A percentile compares a stretch with the other conserved stretches of the same genome.
phyloP scores from a whole-genome alignment of 2,329 filamentous ascomycete species.

The Moelleriella libera region DNA sequence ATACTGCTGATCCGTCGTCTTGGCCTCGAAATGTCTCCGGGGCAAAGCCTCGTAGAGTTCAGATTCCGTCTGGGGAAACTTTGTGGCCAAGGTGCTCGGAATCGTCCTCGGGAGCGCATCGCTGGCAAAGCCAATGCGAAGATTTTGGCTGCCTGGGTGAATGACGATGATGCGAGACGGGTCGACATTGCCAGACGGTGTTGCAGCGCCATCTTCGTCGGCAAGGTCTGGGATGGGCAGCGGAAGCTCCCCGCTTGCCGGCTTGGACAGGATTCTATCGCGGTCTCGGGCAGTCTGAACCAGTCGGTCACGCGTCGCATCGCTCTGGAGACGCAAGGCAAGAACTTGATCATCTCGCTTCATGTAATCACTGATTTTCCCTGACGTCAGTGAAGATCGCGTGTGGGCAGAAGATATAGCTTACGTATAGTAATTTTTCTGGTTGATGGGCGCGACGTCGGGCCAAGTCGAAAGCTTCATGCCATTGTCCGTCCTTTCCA shows the following conservation, averaged over 20 bases:
- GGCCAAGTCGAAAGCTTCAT: conserved; percentile 95
- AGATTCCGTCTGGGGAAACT: conserved; percentile 64
- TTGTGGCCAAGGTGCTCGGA: conserved; percentile 81
- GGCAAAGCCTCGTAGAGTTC: conserved; percentile 73
- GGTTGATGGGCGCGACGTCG: conserved; percentile 84
- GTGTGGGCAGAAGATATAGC: conserved; percentile 15
- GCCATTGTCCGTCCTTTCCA: conserved; percentile 95
- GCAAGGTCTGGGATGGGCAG: conserved; percentile 44
- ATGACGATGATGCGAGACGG: conserved; percentile 90
- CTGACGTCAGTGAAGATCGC: background rate
- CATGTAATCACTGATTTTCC: conserved; percentile 70
- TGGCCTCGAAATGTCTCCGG: conserved; percentile 48
- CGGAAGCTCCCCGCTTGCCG: conserved; percentile 51
- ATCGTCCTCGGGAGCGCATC: conserved; percentile 90
- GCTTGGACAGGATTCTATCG: conserved; percentile 70
- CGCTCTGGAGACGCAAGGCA: conserved; percentile 73
- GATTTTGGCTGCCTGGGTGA: conserved; percentile 87
- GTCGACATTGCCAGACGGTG: conserved; percentile 46
- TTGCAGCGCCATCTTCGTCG: conserved; percentile 40
- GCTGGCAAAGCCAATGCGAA: conserved; percentile 88
- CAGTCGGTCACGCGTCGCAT: conserved; percentile 72
- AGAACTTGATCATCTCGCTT: conserved; percentile 96
- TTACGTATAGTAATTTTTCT: conserved; percentile 98
- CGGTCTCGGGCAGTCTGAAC: conserved; percentile 78
- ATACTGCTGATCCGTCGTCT: conserved; percentile 63